These are phyloP conservation scores for Beauveria caledonica DNA, from an alignment of 2,329 filamentous ascomycete genomes.

Conservation along the genomic window DNA sequence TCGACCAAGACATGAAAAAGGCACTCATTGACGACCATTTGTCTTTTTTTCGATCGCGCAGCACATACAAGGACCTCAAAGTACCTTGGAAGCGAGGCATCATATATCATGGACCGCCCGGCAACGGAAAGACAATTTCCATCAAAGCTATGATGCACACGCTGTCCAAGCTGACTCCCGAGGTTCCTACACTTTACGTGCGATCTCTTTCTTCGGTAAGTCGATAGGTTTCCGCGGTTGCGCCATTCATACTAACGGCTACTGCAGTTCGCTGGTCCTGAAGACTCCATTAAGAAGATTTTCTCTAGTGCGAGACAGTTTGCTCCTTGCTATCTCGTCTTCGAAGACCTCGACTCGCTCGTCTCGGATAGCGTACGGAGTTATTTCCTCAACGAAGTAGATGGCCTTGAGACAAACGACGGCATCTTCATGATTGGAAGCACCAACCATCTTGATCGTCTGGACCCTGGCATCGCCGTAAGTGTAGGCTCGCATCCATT, in stretches of 20 bases:
- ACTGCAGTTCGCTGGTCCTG: conserved; percentile 43
- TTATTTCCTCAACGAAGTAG: conserved; percentile 67
- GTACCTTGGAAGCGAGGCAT: conserved; percentile 66
- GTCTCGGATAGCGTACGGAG: conserved; percentile 51
- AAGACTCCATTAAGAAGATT: conserved; percentile 43
- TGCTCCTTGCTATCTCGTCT: conserved; percentile 61
- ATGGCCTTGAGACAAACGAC: conserved; percentile 61
- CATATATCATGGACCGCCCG: conserved; percentile 57
- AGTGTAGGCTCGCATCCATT: conserved; percentile 14
- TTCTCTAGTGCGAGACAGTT: conserved; percentile 52
- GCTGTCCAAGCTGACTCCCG: conserved; percentile 43
- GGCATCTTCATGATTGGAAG: conserved; percentile 62
- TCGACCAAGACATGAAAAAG: conserved; percentile 57
- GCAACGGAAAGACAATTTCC: conserved; percentile 62
- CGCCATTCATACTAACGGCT: not conserved
- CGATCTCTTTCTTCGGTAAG: conserved; percentile 37
- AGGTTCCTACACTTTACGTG: conserved; percentile 55
- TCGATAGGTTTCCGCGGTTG: not conserved
- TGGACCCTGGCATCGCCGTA: conserved; percentile 57
- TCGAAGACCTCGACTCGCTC: conserved; percentile 64
- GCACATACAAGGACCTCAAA: conserved; percentile 50
- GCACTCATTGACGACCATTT: conserved; percentile 54
- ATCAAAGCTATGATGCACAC: conserved; percentile 64
- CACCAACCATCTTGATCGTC: conserved; percentile 56
- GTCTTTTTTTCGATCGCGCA: conserved; percentile 53